These are phyloP conservation scores for Colletotrichum liriopes DNA, from an alignment of 2,329 filamentous ascomycete species.

Conservation along the genomic window DNA sequence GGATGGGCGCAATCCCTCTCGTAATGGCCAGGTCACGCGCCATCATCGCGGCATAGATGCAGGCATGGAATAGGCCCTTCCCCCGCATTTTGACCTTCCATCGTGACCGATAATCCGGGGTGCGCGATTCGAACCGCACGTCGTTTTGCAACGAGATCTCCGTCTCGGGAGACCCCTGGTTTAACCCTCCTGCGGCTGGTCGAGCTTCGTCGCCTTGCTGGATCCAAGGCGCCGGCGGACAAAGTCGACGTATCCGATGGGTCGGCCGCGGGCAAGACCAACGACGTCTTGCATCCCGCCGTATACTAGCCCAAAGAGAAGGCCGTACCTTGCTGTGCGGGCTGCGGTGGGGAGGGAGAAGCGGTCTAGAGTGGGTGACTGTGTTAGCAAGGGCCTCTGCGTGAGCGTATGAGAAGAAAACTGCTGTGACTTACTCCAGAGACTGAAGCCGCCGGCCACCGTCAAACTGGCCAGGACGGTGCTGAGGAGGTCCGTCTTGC, in stretches of 20 bases:
- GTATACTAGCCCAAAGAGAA: conserved; percentile 84
- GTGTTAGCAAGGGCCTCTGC: conserved; percentile 23
- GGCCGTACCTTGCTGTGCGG: conserved; percentile 83
- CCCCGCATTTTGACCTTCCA: too few relatives aligned
- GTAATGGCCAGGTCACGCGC: neutral
- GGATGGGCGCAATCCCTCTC: neutral
- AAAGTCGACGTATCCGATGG: conserved; percentile 82
- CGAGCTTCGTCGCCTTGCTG: neutral
- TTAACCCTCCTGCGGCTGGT: neutral
- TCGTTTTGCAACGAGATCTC: neutral
- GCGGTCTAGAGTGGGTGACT: conserved; percentile 69
- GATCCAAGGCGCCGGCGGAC: conserved; percentile 61
- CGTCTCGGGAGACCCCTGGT: neutral
- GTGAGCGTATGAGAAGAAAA: neutral
- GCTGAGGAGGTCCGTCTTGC: conserved; percentile 82
- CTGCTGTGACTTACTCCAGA: conserved; percentile 77
- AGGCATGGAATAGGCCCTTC: neutral
- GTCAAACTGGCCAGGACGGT: conserved; percentile 87
- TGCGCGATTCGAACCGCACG: neutral
- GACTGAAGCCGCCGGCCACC: conserved; percentile 88
- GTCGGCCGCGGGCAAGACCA: conserved; percentile 78
- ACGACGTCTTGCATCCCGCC: conserved; percentile 86
- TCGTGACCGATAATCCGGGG: neutral
- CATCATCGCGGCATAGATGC: neutral
- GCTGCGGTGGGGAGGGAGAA: conserved; percentile 85